These are phyloP conservation scores for Theobroma grandiflorum DNA, from an alignment of 441 rosid species.

Conservation along the genomic window DNA sequence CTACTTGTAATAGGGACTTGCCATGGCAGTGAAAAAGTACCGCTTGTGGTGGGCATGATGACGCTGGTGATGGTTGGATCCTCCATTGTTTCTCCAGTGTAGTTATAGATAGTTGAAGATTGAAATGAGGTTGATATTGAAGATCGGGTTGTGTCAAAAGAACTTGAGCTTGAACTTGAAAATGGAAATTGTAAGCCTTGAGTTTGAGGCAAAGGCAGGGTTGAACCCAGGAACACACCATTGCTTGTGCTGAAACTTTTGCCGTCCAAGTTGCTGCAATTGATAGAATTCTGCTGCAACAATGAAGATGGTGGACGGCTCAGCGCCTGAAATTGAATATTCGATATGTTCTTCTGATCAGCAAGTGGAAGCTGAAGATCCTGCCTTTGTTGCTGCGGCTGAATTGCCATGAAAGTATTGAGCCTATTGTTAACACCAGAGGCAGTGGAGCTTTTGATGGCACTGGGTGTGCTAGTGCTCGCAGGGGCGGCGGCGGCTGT, in stretches of 20 bases:
- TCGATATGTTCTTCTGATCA: slow-evolving; percentile 39
- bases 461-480: background rate
- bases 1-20: slow-evolving; percentile 33
- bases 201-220: slow-evolving; percentile 36
- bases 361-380: slow-evolving; percentile 33
- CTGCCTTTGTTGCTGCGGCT: slow-evolving; percentile 37
- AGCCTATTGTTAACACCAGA: slow-evolving; percentile 23
- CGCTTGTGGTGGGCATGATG: slow-evolving; percentile 30
- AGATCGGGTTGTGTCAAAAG: slow-evolving; percentile 38
- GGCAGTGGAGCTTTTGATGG: background rate
- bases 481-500: slow-evolving; percentile 10
- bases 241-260: slow-evolving; percentile 24
- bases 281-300: slow-evolving; percentile 33
- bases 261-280: slow-evolving; percentile 24
- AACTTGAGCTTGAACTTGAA: slow-evolving; percentile 33
- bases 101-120: slow-evolving; percentile 32
- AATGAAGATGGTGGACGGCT: slow-evolving; percentile 32
- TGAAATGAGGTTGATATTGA: slow-evolving; percentile 42
- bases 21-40: slow-evolving; percentile 34
- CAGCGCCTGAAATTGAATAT: slow-evolving; percentile 26
- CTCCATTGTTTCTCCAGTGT: slow-evolving; percentile 32
- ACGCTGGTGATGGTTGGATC: slow-evolving; percentile 38
- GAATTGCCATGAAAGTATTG: slow-evolving; percentile 36
- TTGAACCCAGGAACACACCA: slow-evolving; percentile 23
- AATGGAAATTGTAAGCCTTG: slow-evolving; percentile 37